Evolutionary conservation across 805 yeast species (phyloP), one percentile per base, ranked within the genome.

Genomic region (Suhomyces canberraensis): DNA sequence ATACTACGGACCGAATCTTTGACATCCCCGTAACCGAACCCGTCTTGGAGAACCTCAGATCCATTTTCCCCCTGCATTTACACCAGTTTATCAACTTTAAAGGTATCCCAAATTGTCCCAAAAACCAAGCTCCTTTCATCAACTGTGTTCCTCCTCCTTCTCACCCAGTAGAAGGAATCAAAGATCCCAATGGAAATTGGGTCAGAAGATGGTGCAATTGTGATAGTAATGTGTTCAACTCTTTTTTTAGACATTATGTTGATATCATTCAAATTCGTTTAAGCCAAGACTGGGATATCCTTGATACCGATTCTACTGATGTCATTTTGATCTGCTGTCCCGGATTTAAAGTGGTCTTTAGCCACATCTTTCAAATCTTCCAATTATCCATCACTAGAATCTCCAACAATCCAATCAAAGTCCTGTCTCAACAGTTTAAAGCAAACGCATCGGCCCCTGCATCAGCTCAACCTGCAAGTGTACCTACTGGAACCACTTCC

Each of bases 161-260:
- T 29, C 69, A 62, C 34, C 73, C 73, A 3, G 73, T 68, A 3
- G 41, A 47, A 21, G 79, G 81, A 6, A 75, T 78, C 31, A 51
- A 65, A 11, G 80, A 80, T 41, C 78, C 84, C 7, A 71, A 63
- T 40, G 85, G 83, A 4, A 50, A 66, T 17, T 80, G 87, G 87
- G 81, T 78, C 8, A 61, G 70, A 39, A 62, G 79, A 45, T 81
- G 86, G 86, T 66, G 72, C 36, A 61, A 69, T 34, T 60, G 72
- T 39, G 83, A 78, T 42, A 64, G 77, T 37, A 81, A 78, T 46
- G 60, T 80, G 2, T 80, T 80, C 56, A 69, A 72, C 41, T 75
- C 84, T 1, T 81, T 81, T 44, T 60, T 79, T 33, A 71, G 81
- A 41, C 85, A 81, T 52, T 80, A 78, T 48, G 51, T 77, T 13